Evolutionary conservation across 306 rosid species (phyloP).

Genomic region (Lathyrus sativus): DNA sequence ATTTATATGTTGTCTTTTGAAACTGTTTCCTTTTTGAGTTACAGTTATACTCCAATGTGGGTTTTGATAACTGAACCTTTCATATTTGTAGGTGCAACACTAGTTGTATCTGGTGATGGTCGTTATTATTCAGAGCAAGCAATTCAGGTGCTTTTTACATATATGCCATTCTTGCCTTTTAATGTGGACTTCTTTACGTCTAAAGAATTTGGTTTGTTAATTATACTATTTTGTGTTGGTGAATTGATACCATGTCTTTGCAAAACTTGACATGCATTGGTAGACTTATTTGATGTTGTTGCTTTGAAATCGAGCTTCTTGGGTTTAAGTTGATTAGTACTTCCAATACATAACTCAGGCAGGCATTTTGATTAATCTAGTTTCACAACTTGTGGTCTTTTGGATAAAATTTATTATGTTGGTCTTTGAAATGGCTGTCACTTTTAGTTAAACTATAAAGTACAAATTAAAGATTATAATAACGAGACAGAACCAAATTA

Average conservation of each 20-base stretch:
- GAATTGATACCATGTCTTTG: constrained; percentile 3
- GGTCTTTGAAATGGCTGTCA: constrained; percentile 14
- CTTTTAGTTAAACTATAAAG: background rate
- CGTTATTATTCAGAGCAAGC: constrained; percentile 94
- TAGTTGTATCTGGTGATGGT: constrained; percentile 99
- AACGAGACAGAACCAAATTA: constrained; percentile 15
- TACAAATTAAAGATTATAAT: background rate
- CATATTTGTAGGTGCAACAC: constrained; percentile 70
- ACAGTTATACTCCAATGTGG: constrained; percentile 22
- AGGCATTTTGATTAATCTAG: constrained; percentile 20
- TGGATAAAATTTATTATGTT: background rate
- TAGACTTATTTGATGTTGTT: background rate
- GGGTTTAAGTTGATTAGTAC: constrained; percentile 29
- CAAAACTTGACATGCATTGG: constrained; percentile 12
- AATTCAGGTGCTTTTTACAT: constrained; percentile 65
- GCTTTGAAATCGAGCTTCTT: constrained; percentile 31
- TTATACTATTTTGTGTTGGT: constrained; percentile 3
- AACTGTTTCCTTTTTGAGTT: constrained; percentile 4
- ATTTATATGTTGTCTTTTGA: background rate
- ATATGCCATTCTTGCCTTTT: constrained; percentile 7
- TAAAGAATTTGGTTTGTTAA: constrained; percentile 19
- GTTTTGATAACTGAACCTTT: constrained; percentile 18
- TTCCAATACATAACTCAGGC: background rate
- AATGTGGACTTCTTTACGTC: constrained; percentile 6
- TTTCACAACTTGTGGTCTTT: constrained; percentile 12